phyloP scores from a whole-genome alignment of 176 grass and related monocot genomes.

The Puccinellia tenuiflora region DNA sequence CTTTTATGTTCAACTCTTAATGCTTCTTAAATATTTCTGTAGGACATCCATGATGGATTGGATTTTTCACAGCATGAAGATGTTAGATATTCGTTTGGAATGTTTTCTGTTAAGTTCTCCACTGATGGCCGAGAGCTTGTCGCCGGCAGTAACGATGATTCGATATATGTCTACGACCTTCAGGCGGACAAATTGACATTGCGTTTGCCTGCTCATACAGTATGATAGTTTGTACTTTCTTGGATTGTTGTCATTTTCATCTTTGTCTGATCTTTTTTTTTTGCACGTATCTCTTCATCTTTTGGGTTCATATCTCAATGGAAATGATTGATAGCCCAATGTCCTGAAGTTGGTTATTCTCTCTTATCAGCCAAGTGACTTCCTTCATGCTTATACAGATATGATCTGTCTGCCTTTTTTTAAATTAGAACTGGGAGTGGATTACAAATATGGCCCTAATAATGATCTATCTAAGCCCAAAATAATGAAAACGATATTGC shows the following conservation, averaged over 20 bases:
- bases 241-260: not conserved
- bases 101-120: conserved; percentile 91
- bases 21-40: conserved; percentile 16
- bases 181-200: conserved; percentile 56
- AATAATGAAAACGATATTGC: not conserved
- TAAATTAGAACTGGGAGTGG: not conserved
- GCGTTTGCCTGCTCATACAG: conserved; percentile 67
- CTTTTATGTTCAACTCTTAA: conserved; percentile 40
- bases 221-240: conserved; percentile 40
- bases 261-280: not conserved
- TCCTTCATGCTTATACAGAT: not conserved
- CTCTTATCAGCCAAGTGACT: not conserved
- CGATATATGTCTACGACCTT: conserved; percentile 85
- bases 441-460: not conserved
- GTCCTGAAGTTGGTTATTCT: not conserved
- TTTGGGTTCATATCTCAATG: not conserved
- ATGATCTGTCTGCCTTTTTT: not conserved
- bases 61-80: conserved; percentile 78
- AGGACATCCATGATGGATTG: conserved; percentile 78
- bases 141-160: conserved; percentile 66
- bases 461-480: not conserved
- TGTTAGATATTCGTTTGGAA: conserved; percentile 59
- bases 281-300: not conserved
- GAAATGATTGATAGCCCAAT: not conserved
- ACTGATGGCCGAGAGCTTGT: conserved; percentile 77